Evolutionary conservation across 2,329 filamentous ascomycete species (phyloP).

Genomic region (Plectosphaerella sp.): DNA sequence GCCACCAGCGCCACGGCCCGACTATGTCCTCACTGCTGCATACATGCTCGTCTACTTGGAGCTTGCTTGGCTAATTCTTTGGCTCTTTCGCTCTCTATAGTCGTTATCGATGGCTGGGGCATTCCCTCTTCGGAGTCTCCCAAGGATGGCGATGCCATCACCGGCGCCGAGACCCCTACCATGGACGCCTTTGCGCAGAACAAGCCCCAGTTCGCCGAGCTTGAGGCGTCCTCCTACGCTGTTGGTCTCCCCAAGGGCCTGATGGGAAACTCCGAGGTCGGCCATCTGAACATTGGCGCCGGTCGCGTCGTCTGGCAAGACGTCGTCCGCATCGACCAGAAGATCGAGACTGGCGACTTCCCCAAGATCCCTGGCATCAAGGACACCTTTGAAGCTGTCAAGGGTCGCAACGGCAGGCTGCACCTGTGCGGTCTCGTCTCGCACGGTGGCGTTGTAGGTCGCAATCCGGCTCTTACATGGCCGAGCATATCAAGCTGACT

Average conservation of each 20-base stretch:
- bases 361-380: constrained; percentile 73
- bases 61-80: constrained; percentile 54
- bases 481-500: background rate
- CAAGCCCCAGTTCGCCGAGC: constrained; percentile 79
- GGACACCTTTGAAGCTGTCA: constrained; percentile 71
- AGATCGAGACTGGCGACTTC: constrained; percentile 80
- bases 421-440: constrained; percentile 91
- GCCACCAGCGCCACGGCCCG: constrained; percentile 14
- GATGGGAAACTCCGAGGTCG: constrained; percentile 99
- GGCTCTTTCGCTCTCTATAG: constrained; percentile 51
- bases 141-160: constrained; percentile 90
- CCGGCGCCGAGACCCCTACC: constrained; percentile 84
- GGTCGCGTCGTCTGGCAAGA: constrained; percentile 98
- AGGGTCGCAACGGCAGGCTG: constrained; percentile 84
- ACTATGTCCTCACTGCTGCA: constrained; percentile 15
- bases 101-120: constrained; percentile 99
- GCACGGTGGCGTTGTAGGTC: constrained; percentile 79
- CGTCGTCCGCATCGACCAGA: constrained; percentile 91
- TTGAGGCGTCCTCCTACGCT: constrained; percentile 92
- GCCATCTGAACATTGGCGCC: constrained; percentile 96
- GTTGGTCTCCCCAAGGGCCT: constrained; percentile 94
- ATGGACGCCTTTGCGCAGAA: constrained; percentile 91
- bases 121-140: constrained; percentile 76
- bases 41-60: constrained; percentile 54
- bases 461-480: background rate